Evolutionary conservation across 2,329 filamentous ascomycete genomes (phyloP).

Genomic region (Coniochaeta hoffmannii): DNA sequence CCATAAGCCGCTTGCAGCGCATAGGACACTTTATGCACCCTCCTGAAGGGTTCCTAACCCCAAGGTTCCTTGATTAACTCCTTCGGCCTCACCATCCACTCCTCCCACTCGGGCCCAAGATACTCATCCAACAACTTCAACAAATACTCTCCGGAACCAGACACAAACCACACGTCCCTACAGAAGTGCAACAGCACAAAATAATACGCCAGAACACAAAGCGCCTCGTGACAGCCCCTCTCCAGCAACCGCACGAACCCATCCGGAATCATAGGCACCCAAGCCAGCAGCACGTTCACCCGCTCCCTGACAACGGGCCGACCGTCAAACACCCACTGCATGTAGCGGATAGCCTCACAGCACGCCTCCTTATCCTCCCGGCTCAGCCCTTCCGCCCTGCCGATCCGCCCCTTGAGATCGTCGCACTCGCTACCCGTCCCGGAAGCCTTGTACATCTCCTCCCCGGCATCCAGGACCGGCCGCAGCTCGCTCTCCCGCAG

Average conservation of each 20-base stretch:
- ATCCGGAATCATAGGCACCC: conserved; percentile 25
- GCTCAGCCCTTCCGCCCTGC: conserved; percentile 6
- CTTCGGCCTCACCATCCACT: conserved; percentile 20
- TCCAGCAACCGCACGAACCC: conserved; percentile 28
- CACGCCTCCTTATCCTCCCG: conserved; percentile 13
- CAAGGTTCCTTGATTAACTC: conserved; percentile 10
- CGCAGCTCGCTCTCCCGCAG: conserved; percentile 27
- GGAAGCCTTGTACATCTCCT: conserved; percentile 9
- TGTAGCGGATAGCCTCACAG: conserved; percentile 14
- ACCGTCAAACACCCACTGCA: conserved; percentile 24
- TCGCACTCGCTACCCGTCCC: conserved; percentile 19
- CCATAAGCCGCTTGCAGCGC: too few species aligned
- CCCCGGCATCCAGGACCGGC: conserved; percentile 22
- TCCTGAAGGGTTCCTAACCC: too few species aligned
- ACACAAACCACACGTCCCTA: conserved; percentile 25
- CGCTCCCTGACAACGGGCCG: conserved; percentile 6
- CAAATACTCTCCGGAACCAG: conserved; percentile 20
- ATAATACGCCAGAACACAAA: conserved; percentile 32
- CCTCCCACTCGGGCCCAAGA: conserved; percentile 22
- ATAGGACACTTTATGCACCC: too few species aligned
- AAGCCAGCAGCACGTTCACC: conserved; percentile 23
- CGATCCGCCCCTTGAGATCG: conserved; percentile 14
- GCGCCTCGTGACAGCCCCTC: conserved; percentile 28
- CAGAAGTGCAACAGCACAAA: conserved; percentile 30
- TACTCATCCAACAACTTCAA: conserved; percentile 17